Conservation (phyloP, 805 yeast species). For the Metschnikowia noctiluminum region DNA sequence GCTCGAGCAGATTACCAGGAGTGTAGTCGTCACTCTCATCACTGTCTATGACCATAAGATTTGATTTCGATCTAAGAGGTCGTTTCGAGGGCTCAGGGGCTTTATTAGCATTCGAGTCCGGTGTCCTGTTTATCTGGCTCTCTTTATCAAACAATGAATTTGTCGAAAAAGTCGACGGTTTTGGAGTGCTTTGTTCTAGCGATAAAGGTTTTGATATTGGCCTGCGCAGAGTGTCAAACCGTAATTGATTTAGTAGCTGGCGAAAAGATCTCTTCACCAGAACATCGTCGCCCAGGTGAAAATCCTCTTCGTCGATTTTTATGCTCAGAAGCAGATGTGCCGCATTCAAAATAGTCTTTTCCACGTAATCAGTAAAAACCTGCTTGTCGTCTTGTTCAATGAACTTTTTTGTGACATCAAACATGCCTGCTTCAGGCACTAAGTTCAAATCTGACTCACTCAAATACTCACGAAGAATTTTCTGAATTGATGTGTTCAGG, state of each 20-base stretch:
- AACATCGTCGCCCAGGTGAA: constrained; percentile 27
- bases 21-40: background rate
- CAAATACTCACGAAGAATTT: constrained; percentile 60
- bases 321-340: constrained; percentile 44
- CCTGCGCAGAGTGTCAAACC: constrained; percentile 10
- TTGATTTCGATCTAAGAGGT: background rate
- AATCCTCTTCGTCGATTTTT: constrained; percentile 40
- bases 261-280: constrained; percentile 15
- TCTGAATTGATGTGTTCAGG: constrained; percentile 38
- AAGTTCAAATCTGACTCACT: constrained; percentile 61
- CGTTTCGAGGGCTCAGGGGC: background rate
- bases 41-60: background rate
- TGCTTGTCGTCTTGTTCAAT: constrained; percentile 81
- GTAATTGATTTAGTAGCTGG: constrained; percentile 17
- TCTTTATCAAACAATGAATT: background rate
- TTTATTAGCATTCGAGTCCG: background rate
- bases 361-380: constrained; percentile 62
- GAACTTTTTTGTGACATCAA: constrained; percentile 65
- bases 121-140: background rate
- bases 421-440: constrained; percentile 72
- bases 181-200: no score
- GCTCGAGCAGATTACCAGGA: background rate
- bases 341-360: constrained; percentile 52
- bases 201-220: constrained; percentile 1
- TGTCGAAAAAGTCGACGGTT: no score